Evolutionary conservation across 306 rosid genomes (phyloP).

Genomic region (Inga laurina): DNA sequence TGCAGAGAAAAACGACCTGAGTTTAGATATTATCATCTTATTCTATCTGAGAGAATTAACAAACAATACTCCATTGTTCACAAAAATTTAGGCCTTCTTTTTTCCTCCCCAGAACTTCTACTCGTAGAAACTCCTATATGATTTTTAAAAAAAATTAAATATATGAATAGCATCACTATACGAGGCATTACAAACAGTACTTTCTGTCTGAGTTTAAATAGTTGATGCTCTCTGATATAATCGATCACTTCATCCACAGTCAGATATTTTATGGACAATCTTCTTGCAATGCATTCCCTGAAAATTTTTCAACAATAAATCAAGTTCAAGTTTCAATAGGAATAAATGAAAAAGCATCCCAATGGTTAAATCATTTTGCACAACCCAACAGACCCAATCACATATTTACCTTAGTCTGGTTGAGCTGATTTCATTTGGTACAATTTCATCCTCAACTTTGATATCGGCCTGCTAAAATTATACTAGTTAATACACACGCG

Average conservation of each 20-base stretch:
- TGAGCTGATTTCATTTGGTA: slow-evolving; percentile 87
- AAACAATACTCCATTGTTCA: neutral
- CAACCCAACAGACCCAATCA: slow-evolving; percentile 8
- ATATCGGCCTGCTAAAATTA: slow-evolving; percentile 60
- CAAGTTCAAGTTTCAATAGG: neutral
- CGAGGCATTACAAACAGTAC: neutral
- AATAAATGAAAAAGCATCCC: neutral
- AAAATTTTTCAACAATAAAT: neutral
- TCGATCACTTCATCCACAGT: slow-evolving; percentile 77
- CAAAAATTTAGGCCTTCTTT: neutral
- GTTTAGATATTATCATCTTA: neutral
- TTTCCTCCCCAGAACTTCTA: neutral
- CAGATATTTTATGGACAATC: slow-evolving; percentile 79
- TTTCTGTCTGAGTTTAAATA: neutral
- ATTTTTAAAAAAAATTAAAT: neutral
- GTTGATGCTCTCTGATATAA: slow-evolving; percentile 46
- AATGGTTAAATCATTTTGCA: neutral
- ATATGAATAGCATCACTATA: neutral
- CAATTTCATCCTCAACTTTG: slow-evolving; percentile 70
- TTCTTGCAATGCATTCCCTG: slow-evolving; percentile 92
- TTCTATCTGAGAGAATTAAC: too few species aligned
- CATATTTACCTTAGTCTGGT: slow-evolving; percentile 68
- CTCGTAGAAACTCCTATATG: neutral
- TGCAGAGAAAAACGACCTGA: too few species aligned
- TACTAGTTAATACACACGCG: neutral